A percentile compares a stretch with the other conserved stretches of the same genome.
phyloP scores from a whole-genome alignment of 2,329 filamentous ascomycete species.

The Thielaviopsis cerberus region DNA sequence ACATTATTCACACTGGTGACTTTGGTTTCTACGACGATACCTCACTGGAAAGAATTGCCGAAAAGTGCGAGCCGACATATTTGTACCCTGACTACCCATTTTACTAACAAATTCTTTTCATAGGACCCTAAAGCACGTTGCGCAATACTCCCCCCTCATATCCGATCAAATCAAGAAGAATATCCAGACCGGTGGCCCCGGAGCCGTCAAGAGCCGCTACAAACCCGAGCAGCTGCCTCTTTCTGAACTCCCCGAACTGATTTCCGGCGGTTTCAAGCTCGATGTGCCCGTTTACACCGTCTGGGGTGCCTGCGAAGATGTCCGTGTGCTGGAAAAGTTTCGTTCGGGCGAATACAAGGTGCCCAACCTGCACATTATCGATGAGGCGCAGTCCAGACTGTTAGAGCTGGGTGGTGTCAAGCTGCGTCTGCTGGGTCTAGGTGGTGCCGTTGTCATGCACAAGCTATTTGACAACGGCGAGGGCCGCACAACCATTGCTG shows the following conservation, averaged over 20 bases:
- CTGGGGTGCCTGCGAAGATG: slow-evolving; percentile 97
- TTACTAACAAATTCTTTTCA: slow-evolving; percentile 1
- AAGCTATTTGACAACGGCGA: slow-evolving; percentile 99
- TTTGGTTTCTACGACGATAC: slow-evolving; percentile 98
- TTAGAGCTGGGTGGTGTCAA: slow-evolving; percentile 91
- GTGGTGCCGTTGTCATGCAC: slow-evolving; percentile 97
- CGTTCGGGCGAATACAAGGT: slow-evolving; percentile 96
- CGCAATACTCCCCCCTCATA: slow-evolving; percentile 91
- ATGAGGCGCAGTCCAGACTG: slow-evolving; percentile 89
- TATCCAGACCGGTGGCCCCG: slow-evolving; percentile 46
- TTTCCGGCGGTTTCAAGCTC: slow-evolving; percentile 74
- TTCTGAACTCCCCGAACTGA: slow-evolving; percentile 76
- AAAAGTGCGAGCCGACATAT: slow-evolving; percentile 53
- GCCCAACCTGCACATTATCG: slow-evolving; percentile 91
- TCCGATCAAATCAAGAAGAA: slow-evolving; percentile 55
- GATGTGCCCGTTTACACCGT: slow-evolving; percentile 97
- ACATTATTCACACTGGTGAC: slow-evolving; percentile 96
- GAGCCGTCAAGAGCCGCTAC: slow-evolving; percentile 74
- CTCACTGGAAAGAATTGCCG: slow-evolving; percentile 88
- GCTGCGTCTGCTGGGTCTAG: slow-evolving; percentile 78
- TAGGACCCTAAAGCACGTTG: slow-evolving; percentile 93
- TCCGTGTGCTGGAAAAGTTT: slow-evolving; percentile 92
- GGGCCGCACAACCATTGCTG: slow-evolving; percentile 90
- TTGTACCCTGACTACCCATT: background rate
- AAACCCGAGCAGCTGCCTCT: slow-evolving; percentile 65